These are phyloP conservation scores for Amaranthus hypochondriacus DNA, from an alignment of 148 eudicot species.

Conservation along the genomic window DNA sequence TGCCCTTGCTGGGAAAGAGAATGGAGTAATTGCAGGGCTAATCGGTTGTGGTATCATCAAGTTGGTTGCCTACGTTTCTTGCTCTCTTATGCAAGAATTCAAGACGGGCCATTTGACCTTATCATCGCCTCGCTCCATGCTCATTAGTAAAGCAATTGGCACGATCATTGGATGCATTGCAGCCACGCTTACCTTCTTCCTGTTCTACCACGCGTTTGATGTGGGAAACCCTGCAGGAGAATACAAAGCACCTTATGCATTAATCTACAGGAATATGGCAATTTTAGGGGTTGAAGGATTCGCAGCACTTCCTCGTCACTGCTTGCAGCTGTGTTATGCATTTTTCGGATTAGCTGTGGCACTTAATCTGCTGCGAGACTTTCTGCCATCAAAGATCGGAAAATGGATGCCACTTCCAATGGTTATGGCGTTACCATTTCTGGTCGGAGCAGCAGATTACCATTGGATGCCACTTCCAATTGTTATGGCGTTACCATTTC, in stretches of 20 bases:
- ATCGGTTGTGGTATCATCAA: slow-evolving; percentile 54
- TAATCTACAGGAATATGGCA: slow-evolving; percentile 58
- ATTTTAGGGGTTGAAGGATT: slow-evolving; percentile 57
- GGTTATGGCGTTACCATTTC: slow-evolving; percentile 61
- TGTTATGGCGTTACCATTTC: slow-evolving; percentile 61
- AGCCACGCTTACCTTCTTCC: slow-evolving; percentile 44
- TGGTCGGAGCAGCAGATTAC: too few species aligned
- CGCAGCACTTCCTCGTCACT: slow-evolving; percentile 57
- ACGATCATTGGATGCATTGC: slow-evolving; percentile 56
- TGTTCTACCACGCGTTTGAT: slow-evolving; percentile 61
- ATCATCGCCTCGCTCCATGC: slow-evolving; percentile 60
- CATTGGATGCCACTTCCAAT: slow-evolving; percentile 63
- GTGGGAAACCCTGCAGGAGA: slow-evolving; percentile 61
- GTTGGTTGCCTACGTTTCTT: slow-evolving; percentile 42
- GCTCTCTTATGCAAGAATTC: slow-evolving; percentile 61
- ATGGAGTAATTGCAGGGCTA: slow-evolving; percentile 55
- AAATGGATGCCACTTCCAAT: slow-evolving; percentile 58
- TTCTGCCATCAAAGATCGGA: slow-evolving; percentile 34
- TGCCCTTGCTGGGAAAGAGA: slow-evolving; percentile 43
- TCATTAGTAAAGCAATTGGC: slow-evolving; percentile 55
- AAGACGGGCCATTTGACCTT: slow-evolving; percentile 60
- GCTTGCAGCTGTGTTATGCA: slow-evolving; percentile 50
- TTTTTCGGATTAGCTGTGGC: slow-evolving; percentile 46
- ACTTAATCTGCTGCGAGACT: slow-evolving; percentile 41
- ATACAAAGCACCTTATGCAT: slow-evolving; percentile 61